A percentile compares a stretch with the other conserved stretches of the same genome.
Evolutionary conservation across 2,329 filamentous ascomycete species (phyloP).

Genomic region (Alternaria atra): DNA sequence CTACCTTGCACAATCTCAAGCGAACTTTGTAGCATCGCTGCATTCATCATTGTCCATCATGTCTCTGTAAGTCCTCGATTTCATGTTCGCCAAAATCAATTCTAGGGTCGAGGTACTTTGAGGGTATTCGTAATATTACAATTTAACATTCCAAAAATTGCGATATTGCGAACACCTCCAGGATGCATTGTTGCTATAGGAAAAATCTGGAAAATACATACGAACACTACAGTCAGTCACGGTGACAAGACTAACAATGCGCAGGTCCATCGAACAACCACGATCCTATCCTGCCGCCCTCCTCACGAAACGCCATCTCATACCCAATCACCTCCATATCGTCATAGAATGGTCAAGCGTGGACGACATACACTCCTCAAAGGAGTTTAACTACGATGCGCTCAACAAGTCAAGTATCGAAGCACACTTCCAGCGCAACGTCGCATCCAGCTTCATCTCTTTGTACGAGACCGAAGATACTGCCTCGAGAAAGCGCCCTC

Average conservation of each 20-base stretch:
- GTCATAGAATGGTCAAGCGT: not conserved
- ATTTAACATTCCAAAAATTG: too few relatives aligned
- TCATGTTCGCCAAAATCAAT: too few relatives aligned
- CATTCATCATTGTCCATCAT: not conserved
- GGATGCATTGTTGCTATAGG: not conserved
- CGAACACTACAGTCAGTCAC: not conserved
- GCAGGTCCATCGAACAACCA: not conserved
- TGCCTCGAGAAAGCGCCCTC: not conserved
- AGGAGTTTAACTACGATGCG: not conserved
- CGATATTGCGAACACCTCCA: not conserved
- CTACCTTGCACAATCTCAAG: not conserved
- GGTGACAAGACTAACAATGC: not conserved
- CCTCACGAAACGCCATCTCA: not conserved
- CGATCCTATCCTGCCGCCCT: not conserved
- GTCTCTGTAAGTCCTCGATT: not conserved
- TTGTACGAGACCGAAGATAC: slow-evolving; percentile 7
- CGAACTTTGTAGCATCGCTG: not conserved
- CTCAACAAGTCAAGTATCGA: slow-evolving; percentile 4
- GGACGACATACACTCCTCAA: not conserved
- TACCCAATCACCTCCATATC: not conserved
- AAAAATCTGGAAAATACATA: not conserved
- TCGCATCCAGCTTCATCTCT: slow-evolving; percentile 9
- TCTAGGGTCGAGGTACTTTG: not conserved
- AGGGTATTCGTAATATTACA: not conserved
- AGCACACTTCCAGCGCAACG: slow-evolving; percentile 1